phyloP scores from a whole-genome alignment of 1,284 basidiomycete species.

The Trametes versicolor region DNA sequence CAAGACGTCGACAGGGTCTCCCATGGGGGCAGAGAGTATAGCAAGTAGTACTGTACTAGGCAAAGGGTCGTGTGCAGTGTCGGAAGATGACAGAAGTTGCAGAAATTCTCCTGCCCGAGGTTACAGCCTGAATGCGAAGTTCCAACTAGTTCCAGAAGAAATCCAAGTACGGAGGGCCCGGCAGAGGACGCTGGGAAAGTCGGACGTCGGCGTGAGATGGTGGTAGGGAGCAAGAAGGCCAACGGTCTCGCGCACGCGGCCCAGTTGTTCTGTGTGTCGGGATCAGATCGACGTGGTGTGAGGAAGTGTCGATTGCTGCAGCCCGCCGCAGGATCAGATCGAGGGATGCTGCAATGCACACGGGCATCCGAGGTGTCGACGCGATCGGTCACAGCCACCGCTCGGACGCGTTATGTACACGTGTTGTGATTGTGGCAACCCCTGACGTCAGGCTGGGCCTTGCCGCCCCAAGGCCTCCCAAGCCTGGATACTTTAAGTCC shows the following conservation, averaged over 20 bases:
- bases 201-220: not conserved
- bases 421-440: constrained; percentile 24
- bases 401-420: constrained; percentile 19
- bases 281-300: constrained; percentile 1
- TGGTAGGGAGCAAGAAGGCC: not conserved
- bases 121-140: too few relatives aligned
- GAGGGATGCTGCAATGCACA: constrained; percentile 7
- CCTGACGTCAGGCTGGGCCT: constrained; percentile 28
- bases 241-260: too few relatives aligned
- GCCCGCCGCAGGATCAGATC: constrained; percentile 18
- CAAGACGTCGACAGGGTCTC: constrained; percentile 57
- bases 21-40: constrained; percentile 7
- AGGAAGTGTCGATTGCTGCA: constrained; percentile 9
- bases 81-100: too few relatives aligned
- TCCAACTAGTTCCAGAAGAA: not conserved
- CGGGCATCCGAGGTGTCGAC: constrained; percentile 10
- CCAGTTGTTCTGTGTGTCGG: not conserved
- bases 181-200: not conserved
- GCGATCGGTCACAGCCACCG: constrained; percentile 15
- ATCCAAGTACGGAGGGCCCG: too few relatives aligned
- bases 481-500: not conserved
- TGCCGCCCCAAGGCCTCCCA: constrained; percentile 1
- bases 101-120: too few relatives aligned
- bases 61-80: too few relatives aligned
- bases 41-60: too few relatives aligned